Base-by-base conservation (phyloP, 139 green algal genomes). In the Axilococcus clingmanii region DNA sequence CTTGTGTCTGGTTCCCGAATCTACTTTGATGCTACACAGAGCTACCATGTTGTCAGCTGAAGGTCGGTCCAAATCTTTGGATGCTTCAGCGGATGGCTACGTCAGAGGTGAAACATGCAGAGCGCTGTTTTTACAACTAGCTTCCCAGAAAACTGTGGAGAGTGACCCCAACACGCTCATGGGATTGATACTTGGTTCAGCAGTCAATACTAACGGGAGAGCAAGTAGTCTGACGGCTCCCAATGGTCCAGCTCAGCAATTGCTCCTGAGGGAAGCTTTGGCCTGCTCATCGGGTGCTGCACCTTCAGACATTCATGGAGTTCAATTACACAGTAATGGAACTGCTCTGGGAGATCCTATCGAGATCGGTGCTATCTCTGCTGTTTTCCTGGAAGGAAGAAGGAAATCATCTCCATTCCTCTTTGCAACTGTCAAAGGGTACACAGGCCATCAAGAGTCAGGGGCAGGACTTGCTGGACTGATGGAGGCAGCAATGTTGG, bases 171-270 rank as follows among this genome's bases (percentile, higher is more conserved):
- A 22, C 38, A 8, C 15, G 16, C 35, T 19, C 16, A 27, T 38
- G 7, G 17, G 3, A 19, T 9, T 86, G 0, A 37, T 94, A 7
- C 12, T 40, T 0, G 77, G 63, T 17, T 72, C 69, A 3, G 75
- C 85, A 0, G 81, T 95, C n/a, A 96, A 96, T 74, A 80, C 89
- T 59, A 88, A 94, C 45, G 87, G 87, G 24, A 71, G 86, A 38
- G 88, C 78, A 45, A 89, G 76, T 73, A 75, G 57, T 55, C 72
- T 95, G 31, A 95, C 86, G 1, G 87, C 84, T 11, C 87, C 87
- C 20, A 87, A 91, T 54, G 87, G 87, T 5, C 86, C 82, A 7
- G 65, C 82, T 11, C 87, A 95, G 76, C 57, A 67, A 37, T 35
- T 29, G 36, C 38, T 73, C 34, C 50, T 68, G 20, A 43, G 57